A percentile compares a stretch with the other conserved stretches of the same genome.
phyloP scores from a whole-genome alignment of 2,329 filamentous ascomycete species.

The Pseudogymnoascus verrucosus region DNA sequence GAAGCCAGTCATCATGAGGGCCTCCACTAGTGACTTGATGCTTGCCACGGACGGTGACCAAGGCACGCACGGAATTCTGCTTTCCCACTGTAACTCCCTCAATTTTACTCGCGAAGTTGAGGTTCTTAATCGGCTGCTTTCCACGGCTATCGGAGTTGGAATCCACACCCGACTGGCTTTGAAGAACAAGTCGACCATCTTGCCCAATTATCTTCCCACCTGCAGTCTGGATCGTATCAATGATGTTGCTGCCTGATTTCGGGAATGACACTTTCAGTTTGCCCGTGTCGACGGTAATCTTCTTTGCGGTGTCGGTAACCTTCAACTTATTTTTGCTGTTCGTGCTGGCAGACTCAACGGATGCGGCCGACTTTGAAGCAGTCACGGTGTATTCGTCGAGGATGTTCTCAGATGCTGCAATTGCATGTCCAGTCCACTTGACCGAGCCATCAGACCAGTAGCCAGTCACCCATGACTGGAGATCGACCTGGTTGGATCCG shows the following conservation, averaged over 20 bases:
- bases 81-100: constrained; percentile 42
- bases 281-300: constrained; percentile 16
- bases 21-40: constrained; percentile 23
- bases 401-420: constrained; percentile 31
- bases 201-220: constrained; percentile 16
- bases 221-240: constrained; percentile 16
- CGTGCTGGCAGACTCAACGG: background rate
- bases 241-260: constrained; percentile 14
- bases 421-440: constrained; percentile 53
- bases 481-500: constrained; percentile 11
- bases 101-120: constrained; percentile 42
- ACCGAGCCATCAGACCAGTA: constrained; percentile 54
- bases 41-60: constrained; percentile 34
- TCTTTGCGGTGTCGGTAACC: background rate
- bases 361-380: constrained; percentile 8
- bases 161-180: constrained; percentile 40
- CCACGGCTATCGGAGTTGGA: constrained; percentile 32
- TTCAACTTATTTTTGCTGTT: background rate
- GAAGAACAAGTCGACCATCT: constrained; percentile 43
- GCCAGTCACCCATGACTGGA: constrained; percentile 50
- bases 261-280: constrained; percentile 16
- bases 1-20: constrained; percentile 32
- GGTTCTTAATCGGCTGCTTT: constrained; percentile 32
- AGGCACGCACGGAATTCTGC: constrained; percentile 33
- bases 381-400: constrained; percentile 38